Conservation (phyloP, 1,139 yeast species). For the Insectozyma bohioensis region DNA sequence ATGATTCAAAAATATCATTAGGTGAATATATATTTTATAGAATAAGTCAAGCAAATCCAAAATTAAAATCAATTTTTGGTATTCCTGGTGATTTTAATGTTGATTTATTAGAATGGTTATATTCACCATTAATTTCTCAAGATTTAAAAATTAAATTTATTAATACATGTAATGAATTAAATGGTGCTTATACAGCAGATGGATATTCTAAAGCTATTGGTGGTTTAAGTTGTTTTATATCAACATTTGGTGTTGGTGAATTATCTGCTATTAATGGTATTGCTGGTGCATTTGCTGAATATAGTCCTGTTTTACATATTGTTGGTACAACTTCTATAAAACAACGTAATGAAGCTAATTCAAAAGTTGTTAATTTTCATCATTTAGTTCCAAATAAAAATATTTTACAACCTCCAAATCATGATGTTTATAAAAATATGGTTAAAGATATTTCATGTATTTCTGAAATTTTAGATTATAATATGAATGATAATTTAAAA, state of each 20-base stretch:
- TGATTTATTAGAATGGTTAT: conserved; percentile 36
- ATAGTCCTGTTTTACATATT: conserved; percentile 74
- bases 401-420: conserved; percentile 52
- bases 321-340: conserved; percentile 64
- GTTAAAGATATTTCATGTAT: conserved; percentile 60
- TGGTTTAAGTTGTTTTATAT: conserved; percentile 47
- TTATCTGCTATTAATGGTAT: conserved; percentile 82
- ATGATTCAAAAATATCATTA: conserved; percentile 24
- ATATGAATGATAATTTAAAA: conserved; percentile 44
- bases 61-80: conserved; percentile 35
- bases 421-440: conserved; percentile 61
- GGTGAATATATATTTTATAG: conserved; percentile 42
- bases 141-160: conserved; percentile 22
- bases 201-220: conserved; percentile 64
- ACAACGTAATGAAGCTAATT: conserved; percentile 26
- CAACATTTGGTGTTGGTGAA: conserved; percentile 87
- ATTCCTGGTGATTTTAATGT: conserved; percentile 46
- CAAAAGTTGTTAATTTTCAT: conserved; percentile 45
- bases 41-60: conserved; percentile 37
- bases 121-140: conserved; percentile 24
- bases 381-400: conserved; percentile 65
- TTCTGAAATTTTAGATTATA: conserved; percentile 53
- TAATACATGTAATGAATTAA: conserved; percentile 40
- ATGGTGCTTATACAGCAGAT: conserved; percentile 71
- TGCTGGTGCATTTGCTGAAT: conserved; percentile 81